Base-by-base conservation (phyloP, 129 eudicot genomes). In the Lactuca sativa region DNA sequence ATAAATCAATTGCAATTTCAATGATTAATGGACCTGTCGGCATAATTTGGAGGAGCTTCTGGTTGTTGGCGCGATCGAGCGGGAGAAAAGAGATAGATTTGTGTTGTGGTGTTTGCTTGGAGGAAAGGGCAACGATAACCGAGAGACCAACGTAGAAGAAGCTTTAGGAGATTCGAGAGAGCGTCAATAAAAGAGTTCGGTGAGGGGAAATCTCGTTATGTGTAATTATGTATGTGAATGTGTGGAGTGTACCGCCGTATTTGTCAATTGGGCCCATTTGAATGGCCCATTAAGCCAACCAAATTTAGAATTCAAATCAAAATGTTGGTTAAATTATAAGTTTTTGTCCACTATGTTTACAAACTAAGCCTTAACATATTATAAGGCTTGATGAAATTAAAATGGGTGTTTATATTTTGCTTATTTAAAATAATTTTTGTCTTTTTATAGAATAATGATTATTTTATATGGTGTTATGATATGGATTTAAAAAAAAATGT, bases 71-170 rank as follows among this genome's bases (percentile, higher is more conserved):
- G 67, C 68, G 85, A 84, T 84, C 83, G 76, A 66, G 59, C 67
- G 69, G 25, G 44, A 52, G 75, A 31, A 31, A 37, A 66, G 77
- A 63, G 17, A 41, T 17, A 9, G 58, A 40, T 48, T 38, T 57
- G 68, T 43, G 6, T 10, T 74, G 30, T 31, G 71, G 73, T 49
- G 77, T 52, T 84, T 69, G 70, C 89, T 84, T 84, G 89, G 66
- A 74, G 76, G 70, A 74, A 77, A 81, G 79, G 85, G 83, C 89
- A 84, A 69, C 74, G 76, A 67, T 79, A 60, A 60, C 70, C 62
- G 64, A 55, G 63, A 52, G 73, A 73, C 78, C 66, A 62, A 32
- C 10, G 56, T 33, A 67, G 70, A 30, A 58, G 66, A 55, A 58
- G 18, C 31, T 65, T 17, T 21, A 4, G 37, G 54, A 43, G 41